Conservation (phyloP, 2,329 filamentous ascomycete species). For the Monosporascus sp. region DNA sequence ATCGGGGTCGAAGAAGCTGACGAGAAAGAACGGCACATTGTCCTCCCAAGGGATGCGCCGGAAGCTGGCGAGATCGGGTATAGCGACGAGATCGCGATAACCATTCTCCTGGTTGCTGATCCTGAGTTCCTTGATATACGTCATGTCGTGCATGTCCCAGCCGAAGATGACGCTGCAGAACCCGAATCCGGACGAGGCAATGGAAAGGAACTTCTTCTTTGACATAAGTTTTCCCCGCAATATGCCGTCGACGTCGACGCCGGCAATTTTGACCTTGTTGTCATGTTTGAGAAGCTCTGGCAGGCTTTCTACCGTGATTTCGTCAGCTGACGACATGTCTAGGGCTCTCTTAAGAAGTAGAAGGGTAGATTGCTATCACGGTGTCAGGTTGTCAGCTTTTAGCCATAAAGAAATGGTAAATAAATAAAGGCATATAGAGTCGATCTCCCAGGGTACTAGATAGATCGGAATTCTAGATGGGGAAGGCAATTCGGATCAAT, state of each 20-base stretch:
- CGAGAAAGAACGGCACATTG: conserved; percentile 68
- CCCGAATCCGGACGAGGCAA: conserved; percentile 69
- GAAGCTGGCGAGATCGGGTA: conserved; percentile 65
- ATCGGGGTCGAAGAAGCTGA: conserved; percentile 69
- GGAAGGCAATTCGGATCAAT: no score
- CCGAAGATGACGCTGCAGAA: conserved; percentile 83
- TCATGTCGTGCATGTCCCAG: conserved; percentile 84
- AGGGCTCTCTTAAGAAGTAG: neutral
- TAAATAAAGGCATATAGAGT: neutral
- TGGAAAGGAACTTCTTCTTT: conserved; percentile 76
- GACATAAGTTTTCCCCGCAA: conserved; percentile 75
- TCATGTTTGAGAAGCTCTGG: conserved; percentile 59
- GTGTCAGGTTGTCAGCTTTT: neutral
- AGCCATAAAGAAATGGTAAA: neutral
- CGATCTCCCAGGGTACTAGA: no score
- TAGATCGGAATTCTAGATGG: no score
- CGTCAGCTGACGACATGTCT: conserved; percentile 21
- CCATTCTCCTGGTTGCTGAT: conserved; percentile 77
- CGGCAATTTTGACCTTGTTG: conserved; percentile 68
- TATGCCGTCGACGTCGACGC: conserved; percentile 71
- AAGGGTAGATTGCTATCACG: neutral
- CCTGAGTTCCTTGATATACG: conserved; percentile 68
- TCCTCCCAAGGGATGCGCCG: conserved; percentile 76
- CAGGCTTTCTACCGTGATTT: conserved; percentile 53
- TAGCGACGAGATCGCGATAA: conserved; percentile 68